Conservation (phyloP, 345 rosid species). For the Corchorus olitorius region DNA sequence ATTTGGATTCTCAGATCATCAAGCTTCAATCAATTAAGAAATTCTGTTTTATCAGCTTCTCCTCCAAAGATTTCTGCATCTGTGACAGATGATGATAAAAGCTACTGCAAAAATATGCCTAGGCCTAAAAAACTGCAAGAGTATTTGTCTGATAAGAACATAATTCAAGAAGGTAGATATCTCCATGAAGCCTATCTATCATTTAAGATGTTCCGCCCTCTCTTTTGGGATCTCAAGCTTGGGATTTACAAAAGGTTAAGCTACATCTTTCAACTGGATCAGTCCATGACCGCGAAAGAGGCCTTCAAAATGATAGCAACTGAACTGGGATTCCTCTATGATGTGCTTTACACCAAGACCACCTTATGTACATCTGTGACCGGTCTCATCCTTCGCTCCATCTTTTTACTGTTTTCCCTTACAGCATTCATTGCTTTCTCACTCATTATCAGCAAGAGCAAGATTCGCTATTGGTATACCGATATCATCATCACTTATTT, state of each 20-base stretch:
- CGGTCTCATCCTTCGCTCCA: not conserved
- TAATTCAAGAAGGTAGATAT: too few species aligned
- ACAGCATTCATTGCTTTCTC: not conserved
- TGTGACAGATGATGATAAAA: too few species aligned
- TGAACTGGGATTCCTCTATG: slow-evolving; percentile 17
- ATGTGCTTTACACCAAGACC: slow-evolving; percentile 27
- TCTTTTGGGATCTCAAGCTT: not conserved
- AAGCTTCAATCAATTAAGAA: not conserved
- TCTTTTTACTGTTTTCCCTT: not conserved
- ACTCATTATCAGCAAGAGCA: not conserved
- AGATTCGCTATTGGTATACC: too few species aligned
- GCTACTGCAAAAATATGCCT: too few species aligned
- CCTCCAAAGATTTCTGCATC: not conserved
- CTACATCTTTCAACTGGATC: not conserved
- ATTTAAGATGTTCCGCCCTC: not conserved
- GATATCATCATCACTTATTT: slow-evolving; percentile 14
- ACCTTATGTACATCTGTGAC: too few species aligned
- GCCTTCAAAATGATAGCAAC: slow-evolving; percentile 18
- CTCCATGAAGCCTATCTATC: too few species aligned
- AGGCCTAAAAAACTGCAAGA: too few species aligned
- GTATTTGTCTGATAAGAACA: too few species aligned
- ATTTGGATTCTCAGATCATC: not conserved
- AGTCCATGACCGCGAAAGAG: not conserved
- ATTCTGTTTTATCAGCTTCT: too few species aligned
- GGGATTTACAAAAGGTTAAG: not conserved